These are phyloP conservation scores for Pseudoscleropodium purum DNA, from an alignment of 225 moss, liverwort and hornwort genomes.

Conservation along the genomic window DNA sequence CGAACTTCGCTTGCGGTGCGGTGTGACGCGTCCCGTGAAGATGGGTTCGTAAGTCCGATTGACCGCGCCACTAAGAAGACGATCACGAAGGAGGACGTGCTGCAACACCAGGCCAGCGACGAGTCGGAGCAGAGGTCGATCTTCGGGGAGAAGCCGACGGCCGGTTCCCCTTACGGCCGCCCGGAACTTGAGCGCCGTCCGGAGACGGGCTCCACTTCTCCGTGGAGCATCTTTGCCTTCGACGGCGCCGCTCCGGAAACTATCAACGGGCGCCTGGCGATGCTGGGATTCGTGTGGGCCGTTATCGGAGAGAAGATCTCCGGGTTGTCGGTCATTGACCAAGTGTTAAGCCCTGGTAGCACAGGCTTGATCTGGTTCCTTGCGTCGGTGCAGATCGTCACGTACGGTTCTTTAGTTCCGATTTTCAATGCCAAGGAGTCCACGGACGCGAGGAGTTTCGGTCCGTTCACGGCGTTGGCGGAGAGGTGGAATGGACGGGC, in stretches of 20 bases:
- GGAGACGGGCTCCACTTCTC: constrained; percentile 36
- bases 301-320: constrained; percentile 7
- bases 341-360: constrained; percentile 16
- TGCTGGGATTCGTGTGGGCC: constrained; percentile 45
- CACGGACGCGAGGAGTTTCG: constrained; percentile 39
- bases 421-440: constrained; percentile 36
- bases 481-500: constrained; percentile 44
- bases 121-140: constrained; percentile 51
- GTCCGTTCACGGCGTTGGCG: constrained; percentile 32
- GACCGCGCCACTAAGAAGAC: constrained; percentile 39
- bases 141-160: constrained; percentile 28
- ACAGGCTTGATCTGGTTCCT: constrained; percentile 37
- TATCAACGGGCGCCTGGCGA: constrained; percentile 38
- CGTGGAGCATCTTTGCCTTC: constrained; percentile 41
- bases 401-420: constrained; percentile 31
- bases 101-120: constrained; percentile 17
- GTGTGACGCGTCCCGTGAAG: constrained; percentile 21
- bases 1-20: constrained; percentile 4
- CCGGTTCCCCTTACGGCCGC: constrained; percentile 16
- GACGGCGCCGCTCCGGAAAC: constrained; percentile 45
- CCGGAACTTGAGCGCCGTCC: constrained; percentile 48
- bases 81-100: constrained; percentile 25
- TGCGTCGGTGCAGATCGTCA: constrained; percentile 20
- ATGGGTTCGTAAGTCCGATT: background rate
- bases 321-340: constrained; percentile 20